Conservation (phyloP, 1,284 basidiomycete genomes). For the Serendipita sp. region DNA sequence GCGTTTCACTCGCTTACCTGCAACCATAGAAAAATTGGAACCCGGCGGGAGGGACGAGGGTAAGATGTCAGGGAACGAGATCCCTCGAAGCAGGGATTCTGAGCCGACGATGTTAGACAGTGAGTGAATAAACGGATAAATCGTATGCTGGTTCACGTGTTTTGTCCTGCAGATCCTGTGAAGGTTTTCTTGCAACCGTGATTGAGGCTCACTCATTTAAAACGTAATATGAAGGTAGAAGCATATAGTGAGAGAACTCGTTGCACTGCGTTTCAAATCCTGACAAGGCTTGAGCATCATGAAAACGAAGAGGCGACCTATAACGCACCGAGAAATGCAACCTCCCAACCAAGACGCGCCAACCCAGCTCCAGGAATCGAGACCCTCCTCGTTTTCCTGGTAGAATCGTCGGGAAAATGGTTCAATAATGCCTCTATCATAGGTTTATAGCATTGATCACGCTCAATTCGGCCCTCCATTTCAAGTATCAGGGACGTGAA, state of each 20-base stretch:
- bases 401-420: conserved; percentile 39
- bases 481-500: not conserved
- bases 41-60: conserved; percentile 54
- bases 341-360: conserved; percentile 73
- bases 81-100: conserved; percentile 45
- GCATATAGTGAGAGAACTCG: conserved; percentile 90
- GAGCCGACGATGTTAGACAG: conserved; percentile 67
- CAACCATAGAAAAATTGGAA: conserved; percentile 69
- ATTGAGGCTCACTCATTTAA: conserved; percentile 47
- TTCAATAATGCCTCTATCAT: conserved; percentile 59
- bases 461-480: conserved; percentile 54
- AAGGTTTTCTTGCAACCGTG: conserved; percentile 1
- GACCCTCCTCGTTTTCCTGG: conserved; percentile 47
- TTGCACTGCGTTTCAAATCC: conserved; percentile 83
- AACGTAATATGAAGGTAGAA: conserved; percentile 70
- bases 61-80: conserved; percentile 71
- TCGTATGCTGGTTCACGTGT: conserved; percentile 47
- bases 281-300: conserved; percentile 21
- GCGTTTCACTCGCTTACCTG: conserved; percentile 33
- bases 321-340: conserved; percentile 59
- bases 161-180: conserved; percentile 38
- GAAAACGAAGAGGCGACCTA: not conserved
- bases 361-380: conserved; percentile 82
- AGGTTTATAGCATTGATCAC: conserved; percentile 64
- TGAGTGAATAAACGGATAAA: conserved; percentile 82